These are phyloP conservation scores for Nakazawaea holstii DNA, from an alignment of 805 yeast genomes.

Conservation along the genomic window DNA sequence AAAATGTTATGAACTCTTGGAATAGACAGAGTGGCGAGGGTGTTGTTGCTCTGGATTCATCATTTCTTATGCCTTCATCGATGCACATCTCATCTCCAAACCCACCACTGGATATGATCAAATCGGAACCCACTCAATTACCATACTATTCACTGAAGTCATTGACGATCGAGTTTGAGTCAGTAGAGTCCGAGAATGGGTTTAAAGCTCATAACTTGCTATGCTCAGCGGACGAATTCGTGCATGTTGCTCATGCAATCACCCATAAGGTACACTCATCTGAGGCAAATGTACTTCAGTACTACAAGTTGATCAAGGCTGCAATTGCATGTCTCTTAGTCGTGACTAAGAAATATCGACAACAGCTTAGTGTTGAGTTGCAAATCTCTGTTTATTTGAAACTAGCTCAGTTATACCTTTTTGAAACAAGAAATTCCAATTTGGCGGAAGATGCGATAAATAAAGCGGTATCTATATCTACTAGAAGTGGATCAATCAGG, in stretches of 20 bases:
- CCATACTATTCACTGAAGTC: background rate
- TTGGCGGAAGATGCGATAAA: constrained; percentile 35
- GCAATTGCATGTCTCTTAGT: constrained; percentile 32
- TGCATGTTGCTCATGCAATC: background rate
- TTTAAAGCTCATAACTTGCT: constrained; percentile 4
- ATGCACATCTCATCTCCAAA: background rate
- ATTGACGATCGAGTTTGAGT: background rate
- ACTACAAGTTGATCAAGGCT: constrained; percentile 27
- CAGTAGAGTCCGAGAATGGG: background rate
- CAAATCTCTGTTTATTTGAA: constrained; percentile 30
- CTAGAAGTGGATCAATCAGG: constrained; percentile 21
- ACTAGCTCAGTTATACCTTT: constrained; percentile 30
- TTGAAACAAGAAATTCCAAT: constrained; percentile 35
- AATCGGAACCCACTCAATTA: background rate
- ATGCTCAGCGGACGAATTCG: constrained; percentile 1
- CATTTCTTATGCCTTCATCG: background rate
- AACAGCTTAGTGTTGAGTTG: constrained; percentile 23
- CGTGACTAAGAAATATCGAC: constrained; percentile 25
- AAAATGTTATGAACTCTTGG: no score
- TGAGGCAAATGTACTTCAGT: constrained; percentile 18
- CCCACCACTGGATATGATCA: background rate
- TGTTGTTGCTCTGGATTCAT: background rate
- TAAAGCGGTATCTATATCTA: constrained; percentile 25
- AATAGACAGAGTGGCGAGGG: background rate
- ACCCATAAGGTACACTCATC: constrained; percentile 10